A percentile compares a stretch with the other conserved stretches of the same genome.
These are phyloP conservation scores for Alternaria arborescens DNA, from an alignment of 2,329 filamentous ascomycete genomes.

Conservation along the genomic window DNA sequence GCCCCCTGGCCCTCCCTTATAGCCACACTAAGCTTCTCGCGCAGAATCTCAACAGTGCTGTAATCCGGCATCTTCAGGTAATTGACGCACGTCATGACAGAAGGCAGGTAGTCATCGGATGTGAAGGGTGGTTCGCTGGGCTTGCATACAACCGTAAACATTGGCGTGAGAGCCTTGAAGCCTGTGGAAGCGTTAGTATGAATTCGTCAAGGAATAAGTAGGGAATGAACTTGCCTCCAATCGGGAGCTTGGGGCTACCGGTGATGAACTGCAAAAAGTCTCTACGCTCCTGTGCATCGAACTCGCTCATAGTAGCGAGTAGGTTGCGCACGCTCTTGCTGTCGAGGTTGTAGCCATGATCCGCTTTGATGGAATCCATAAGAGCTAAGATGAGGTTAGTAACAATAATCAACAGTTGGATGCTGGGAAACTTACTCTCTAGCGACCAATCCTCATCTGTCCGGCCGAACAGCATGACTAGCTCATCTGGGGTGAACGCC, in stretches of 20 bases:
- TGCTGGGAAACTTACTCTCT: constrained; percentile 74
- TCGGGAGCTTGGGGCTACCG: constrained; percentile 95
- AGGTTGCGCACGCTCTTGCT: constrained; percentile 94
- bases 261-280: constrained; percentile 98
- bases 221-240: constrained; percentile 75
- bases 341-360: constrained; percentile 98
- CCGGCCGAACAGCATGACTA: constrained; percentile 92
- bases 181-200: constrained; percentile 62
- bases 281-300: constrained; percentile 76
- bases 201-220: not conserved
- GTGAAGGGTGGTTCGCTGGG: constrained; percentile 94
- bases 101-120: constrained; percentile 97
- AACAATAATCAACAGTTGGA: constrained; percentile 6
- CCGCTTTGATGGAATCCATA: constrained; percentile 98
- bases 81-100: constrained; percentile 99
- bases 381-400: constrained; percentile 68
- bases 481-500: constrained; percentile 92
- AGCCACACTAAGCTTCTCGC: constrained; percentile 79
- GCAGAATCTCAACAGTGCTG: constrained; percentile 77
- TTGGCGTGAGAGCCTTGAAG: constrained; percentile 95
- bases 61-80: constrained; percentile 98
- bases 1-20: constrained; percentile 96
- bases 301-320: constrained; percentile 91
- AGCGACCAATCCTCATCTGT: constrained; percentile 97
- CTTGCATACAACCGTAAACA: constrained; percentile 99